Evolutionary conservation across 129 eudicot species (phyloP).

Genomic region (Logfia minima): DNA sequence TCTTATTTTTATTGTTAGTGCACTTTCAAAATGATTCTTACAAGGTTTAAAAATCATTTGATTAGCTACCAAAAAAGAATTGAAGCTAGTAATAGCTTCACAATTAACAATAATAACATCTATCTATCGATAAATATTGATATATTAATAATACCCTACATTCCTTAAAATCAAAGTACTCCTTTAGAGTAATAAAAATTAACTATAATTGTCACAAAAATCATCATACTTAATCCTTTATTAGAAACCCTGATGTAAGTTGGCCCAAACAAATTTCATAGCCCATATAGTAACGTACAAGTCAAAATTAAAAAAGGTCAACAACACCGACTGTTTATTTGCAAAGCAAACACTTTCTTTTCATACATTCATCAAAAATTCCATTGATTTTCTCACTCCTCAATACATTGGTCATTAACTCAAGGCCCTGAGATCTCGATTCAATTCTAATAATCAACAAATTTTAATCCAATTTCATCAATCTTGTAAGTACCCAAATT

Average conservation of each 20-base stretch:
- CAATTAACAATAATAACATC: too few species aligned
- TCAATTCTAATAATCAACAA: background rate
- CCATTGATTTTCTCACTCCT: constrained; percentile 23
- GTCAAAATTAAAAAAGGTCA: constrained; percentile 31
- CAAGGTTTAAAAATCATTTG: too few species aligned
- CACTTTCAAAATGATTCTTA: too few species aligned
- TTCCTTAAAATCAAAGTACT: background rate
- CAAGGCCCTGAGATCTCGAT: constrained; percentile 34
- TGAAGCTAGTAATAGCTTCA: too few species aligned
- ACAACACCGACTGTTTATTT: constrained; percentile 22
- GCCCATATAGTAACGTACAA: constrained; percentile 31
- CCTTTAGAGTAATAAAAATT: background rate
- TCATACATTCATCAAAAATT: background rate
- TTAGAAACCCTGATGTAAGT: constrained; percentile 10
- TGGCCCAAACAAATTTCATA: constrained; percentile 19
- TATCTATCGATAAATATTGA: too few species aligned
- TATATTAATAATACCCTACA: background rate
- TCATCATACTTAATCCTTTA: background rate
- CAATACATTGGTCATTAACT: constrained; percentile 31
- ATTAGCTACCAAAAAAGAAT: too few species aligned
- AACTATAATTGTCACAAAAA: background rate
- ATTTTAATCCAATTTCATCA: constrained; percentile 18
- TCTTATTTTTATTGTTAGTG: too few species aligned
- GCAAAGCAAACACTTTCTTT: constrained; percentile 21
- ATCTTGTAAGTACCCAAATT: constrained; percentile 29